phyloP scores from a whole-genome alignment of 768 basidiomycete genomes.

The Chalciporus chontae region DNA sequence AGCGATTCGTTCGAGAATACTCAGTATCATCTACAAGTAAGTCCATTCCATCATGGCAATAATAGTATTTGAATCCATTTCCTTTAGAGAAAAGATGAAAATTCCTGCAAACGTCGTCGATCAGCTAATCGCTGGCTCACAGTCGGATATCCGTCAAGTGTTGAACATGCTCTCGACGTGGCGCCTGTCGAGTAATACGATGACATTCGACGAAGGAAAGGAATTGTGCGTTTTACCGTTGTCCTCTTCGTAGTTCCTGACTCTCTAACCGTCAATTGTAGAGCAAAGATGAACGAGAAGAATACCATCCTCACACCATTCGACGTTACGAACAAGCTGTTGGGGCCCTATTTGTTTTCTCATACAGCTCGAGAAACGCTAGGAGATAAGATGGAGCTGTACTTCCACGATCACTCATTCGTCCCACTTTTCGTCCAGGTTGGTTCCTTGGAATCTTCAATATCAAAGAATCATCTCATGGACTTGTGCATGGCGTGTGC shows the following conservation, averaged over 20 bases:
- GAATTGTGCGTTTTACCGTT: slow-evolving; percentile 56
- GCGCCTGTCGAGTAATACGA: slow-evolving; percentile 75
- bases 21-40: slow-evolving; percentile 89
- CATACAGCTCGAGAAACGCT: slow-evolving; percentile 75
- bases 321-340: slow-evolving; percentile 82
- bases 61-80: not conserved
- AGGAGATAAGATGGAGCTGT: slow-evolving; percentile 90
- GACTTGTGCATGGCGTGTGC: slow-evolving; percentile 23
- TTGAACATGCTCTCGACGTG: slow-evolving; percentile 98
- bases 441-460: slow-evolving; percentile 1
- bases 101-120: slow-evolving; percentile 90
- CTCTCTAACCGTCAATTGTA: slow-evolving; percentile 28
- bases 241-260: not conserved
- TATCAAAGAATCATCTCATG: not conserved
- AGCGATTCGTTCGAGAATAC: slow-evolving; percentile 79
- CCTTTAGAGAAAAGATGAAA: slow-evolving; percentile 82
- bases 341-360: slow-evolving; percentile 91
- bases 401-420: slow-evolving; percentile 95
- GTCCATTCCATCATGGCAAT: slow-evolving; percentile 17
- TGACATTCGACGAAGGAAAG: slow-evolving; percentile 93
- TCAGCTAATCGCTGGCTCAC: slow-evolving; percentile 82
- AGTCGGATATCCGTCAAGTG: slow-evolving; percentile 96
- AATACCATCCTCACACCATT: slow-evolving; percentile 89
- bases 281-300: slow-evolving; percentile 89
- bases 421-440: slow-evolving; percentile 96